Conservation (phyloP, 2,329 filamentous ascomycete genomes). For the Colletotrichum melonis region DNA sequence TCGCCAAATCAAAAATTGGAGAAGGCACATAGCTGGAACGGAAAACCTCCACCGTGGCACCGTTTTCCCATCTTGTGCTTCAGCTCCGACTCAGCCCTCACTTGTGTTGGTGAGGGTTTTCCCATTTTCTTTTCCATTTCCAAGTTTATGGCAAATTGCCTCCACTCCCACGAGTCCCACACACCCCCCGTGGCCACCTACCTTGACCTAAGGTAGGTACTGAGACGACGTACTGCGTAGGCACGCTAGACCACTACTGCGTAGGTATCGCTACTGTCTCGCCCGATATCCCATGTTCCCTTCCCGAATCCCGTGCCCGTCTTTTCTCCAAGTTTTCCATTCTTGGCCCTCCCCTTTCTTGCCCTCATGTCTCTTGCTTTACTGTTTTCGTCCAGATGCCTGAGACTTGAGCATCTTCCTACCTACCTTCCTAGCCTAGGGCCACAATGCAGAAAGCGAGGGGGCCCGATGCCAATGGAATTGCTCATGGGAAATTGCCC, state of each 20-base stretch:
- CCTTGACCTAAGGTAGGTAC: background rate
- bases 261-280: background rate
- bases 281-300: background rate
- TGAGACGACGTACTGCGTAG: too few species aligned
- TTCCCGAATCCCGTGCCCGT: background rate
- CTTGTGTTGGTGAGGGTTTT: background rate
- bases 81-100: background rate
- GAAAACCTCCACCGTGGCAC: background rate
- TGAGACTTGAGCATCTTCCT: background rate
- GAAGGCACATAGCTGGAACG: background rate
- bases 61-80: background rate
- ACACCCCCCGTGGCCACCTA: background rate
- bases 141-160: background rate
- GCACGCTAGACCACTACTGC: too few species aligned
- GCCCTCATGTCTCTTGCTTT: background rate
- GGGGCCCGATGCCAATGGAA: background rate
- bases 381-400: too few species aligned
- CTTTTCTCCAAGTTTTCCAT: conserved; percentile 5
- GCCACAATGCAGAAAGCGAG: background rate
- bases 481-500: conserved; percentile 4
- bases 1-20: too few species aligned
- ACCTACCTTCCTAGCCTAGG: background rate
- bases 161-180: background rate
- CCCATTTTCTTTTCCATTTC: background rate
- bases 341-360: background rate